Percentiles rank a stretch among this genome's conserved stretches.
Evolutionary conservation across 2,329 filamentous ascomycete genomes (phyloP).

Genomic region (Byssochlamys sp.): DNA sequence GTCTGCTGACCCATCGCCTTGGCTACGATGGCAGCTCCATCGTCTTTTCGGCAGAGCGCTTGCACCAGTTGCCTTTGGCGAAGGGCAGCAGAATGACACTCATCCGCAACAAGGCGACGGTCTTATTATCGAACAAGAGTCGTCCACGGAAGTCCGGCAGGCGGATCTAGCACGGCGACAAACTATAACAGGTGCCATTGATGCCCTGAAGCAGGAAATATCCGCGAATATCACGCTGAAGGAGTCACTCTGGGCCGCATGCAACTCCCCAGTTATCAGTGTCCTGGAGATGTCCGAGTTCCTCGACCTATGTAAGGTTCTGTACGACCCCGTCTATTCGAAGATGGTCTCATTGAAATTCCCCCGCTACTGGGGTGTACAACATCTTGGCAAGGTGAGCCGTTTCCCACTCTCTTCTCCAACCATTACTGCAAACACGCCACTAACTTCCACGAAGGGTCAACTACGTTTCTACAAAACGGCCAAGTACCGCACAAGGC

Average conservation of each 20-base stretch:
- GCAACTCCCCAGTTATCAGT: conserved; percentile 42
- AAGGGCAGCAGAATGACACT: conserved; percentile 26
- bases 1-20: conserved; percentile 48
- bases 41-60: conserved; percentile 46
- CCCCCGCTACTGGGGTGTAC: conserved; percentile 49
- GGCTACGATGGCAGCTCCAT: conserved; percentile 46
- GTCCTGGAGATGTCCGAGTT: conserved; percentile 48
- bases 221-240: conserved; percentile 41
- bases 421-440: neutral
- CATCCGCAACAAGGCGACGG: conserved; percentile 29
- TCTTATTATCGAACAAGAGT: conserved; percentile 51
- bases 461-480: conserved; percentile 36
- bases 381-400: conserved; percentile 44
- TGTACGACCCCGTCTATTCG: conserved; percentile 46
- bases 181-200: conserved; percentile 50
- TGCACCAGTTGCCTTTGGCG: conserved; percentile 51
- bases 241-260: conserved; percentile 47
- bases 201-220: conserved; percentile 47
- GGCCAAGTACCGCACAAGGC: conserved; percentile 28
- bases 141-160: conserved; percentile 42
- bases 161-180: conserved; percentile 46
- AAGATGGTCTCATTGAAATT: conserved; percentile 43
- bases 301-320: conserved; percentile 47
- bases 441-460: conserved; percentile 20
- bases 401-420: neutral